Evolutionary conservation across 192 early-diverging fungal genomes (phyloP).

Genomic region (Coemansia aciculifera): DNA sequence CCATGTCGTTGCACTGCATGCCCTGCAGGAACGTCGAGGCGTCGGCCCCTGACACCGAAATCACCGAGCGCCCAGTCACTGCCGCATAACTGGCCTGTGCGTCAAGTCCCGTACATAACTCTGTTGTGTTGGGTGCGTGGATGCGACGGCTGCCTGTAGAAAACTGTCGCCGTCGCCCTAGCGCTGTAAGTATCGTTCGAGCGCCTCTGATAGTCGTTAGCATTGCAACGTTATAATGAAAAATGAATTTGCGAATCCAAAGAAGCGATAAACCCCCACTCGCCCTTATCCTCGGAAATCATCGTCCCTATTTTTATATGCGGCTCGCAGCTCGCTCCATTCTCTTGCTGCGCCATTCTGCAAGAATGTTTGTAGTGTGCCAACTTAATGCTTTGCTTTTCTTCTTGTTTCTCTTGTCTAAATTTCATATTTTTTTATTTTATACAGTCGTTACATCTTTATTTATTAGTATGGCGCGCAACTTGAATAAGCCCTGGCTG

Average conservation of each 20-base stretch:
- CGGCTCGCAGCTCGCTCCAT: background rate
- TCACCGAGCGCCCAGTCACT: conserved; percentile 59
- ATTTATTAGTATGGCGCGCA: conserved; percentile 27
- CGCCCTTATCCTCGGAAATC: background rate
- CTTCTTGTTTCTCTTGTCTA: background rate
- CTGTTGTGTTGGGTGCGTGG: conserved; percentile 17
- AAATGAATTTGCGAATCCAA: background rate
- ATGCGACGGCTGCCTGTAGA: background rate
- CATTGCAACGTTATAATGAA: background rate
- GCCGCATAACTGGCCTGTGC: conserved; percentile 49
- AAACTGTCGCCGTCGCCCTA: background rate
- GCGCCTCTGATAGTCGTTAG: background rate
- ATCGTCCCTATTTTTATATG: background rate
- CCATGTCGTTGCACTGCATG: conserved; percentile 87
- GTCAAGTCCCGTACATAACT: conserved; percentile 32
- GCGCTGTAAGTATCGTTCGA: background rate
- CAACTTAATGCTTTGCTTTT: background rate
- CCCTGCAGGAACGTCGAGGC: conserved; percentile 88
- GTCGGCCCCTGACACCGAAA: conserved; percentile 72
- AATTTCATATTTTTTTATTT: background rate
- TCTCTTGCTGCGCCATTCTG: background rate
- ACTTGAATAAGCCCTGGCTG: conserved; percentile 30
- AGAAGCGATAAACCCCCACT: background rate
- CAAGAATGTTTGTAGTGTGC: background rate
- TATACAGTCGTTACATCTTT: background rate